phyloP scores from a whole-genome alignment of 257 asterid species.

The Vinca minor region DNA sequence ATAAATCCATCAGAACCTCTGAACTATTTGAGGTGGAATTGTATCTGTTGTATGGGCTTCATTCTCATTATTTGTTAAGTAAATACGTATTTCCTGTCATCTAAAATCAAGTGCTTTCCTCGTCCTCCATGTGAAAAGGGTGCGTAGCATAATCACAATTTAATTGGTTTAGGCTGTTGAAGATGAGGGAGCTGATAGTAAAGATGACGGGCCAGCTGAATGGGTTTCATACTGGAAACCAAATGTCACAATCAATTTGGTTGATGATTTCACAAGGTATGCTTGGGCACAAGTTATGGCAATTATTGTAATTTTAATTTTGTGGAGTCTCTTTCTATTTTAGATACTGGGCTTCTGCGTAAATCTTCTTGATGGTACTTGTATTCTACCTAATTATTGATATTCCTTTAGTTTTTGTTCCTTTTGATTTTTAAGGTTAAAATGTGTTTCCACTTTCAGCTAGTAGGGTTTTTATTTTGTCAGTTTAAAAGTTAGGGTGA shows the following conservation, averaged over 20 bases:
- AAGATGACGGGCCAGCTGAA: conserved; percentile 56
- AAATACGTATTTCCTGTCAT: not conserved
- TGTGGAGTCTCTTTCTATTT: not conserved
- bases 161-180: conserved; percentile 46
- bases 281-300: conserved; percentile 6
- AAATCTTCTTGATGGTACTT: not conserved
- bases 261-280: conserved; percentile 91
- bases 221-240: conserved; percentile 96
- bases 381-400: not conserved
- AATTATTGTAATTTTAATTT: not conserved
- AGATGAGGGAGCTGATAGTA: conserved; percentile 43
- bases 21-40: not conserved
- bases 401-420: not conserved
- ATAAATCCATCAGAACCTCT: not conserved
- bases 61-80: not conserved
- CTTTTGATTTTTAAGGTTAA: too few species aligned
- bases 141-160: not conserved
- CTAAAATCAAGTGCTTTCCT: not conserved
- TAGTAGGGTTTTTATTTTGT: not conserved
- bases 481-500: not conserved
- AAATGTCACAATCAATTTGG: conserved; percentile 82
- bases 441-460: not conserved
- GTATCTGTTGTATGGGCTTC: not conserved
- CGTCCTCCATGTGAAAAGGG: not conserved
- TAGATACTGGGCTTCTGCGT: not conserved